Conservation (phyloP, 345 rosid genomes). For the Hibiscus syriacus region DNA sequence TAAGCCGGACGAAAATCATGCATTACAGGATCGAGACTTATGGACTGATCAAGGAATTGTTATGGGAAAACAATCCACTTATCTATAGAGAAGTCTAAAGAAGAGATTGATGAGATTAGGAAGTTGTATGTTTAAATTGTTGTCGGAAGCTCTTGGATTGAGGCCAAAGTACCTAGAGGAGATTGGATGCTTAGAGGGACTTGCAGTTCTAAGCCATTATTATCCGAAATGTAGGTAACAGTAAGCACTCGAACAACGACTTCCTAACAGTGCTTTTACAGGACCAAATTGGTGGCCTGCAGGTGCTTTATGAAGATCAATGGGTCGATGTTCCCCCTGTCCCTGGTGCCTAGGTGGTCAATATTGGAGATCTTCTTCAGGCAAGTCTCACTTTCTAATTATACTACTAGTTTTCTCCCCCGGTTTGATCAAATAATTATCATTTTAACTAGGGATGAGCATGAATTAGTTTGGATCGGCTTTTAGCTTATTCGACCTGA, state of each 20-base stretch:
- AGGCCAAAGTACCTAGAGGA: conserved; percentile 23
- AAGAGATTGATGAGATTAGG: conserved; percentile 29
- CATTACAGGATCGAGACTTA: too few species aligned
- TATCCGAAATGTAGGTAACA: conserved; percentile 56
- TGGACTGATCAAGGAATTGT: too few species aligned
- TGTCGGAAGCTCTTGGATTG: conserved; percentile 40
- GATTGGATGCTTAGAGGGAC: conserved; percentile 23
- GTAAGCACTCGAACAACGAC: conserved; percentile 36
- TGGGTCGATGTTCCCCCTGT: conserved; percentile 18
- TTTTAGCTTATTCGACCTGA: too few species aligned
- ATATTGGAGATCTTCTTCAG: conserved; percentile 22
- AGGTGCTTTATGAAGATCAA: conserved; percentile 14
- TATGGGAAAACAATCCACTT: too few species aligned
- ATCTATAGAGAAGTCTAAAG: too few species aligned
- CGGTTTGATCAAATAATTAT: too few species aligned
- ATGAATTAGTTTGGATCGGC: too few species aligned
- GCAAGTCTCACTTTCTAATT: conserved; percentile 26
- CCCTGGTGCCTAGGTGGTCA: conserved; percentile 17
- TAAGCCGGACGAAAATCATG: too few species aligned
- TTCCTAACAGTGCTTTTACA: conserved; percentile 47
- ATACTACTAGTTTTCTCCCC: too few species aligned
- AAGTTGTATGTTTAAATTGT: conserved; percentile 13
- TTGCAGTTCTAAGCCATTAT: conserved; percentile 35
- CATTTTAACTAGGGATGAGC: too few species aligned
- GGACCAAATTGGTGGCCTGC: conserved; percentile 24